These are phyloP conservation scores for Tricladium varicosporioides DNA, from an alignment of 2,329 filamentous ascomycete genomes.

Conservation along the genomic window DNA sequence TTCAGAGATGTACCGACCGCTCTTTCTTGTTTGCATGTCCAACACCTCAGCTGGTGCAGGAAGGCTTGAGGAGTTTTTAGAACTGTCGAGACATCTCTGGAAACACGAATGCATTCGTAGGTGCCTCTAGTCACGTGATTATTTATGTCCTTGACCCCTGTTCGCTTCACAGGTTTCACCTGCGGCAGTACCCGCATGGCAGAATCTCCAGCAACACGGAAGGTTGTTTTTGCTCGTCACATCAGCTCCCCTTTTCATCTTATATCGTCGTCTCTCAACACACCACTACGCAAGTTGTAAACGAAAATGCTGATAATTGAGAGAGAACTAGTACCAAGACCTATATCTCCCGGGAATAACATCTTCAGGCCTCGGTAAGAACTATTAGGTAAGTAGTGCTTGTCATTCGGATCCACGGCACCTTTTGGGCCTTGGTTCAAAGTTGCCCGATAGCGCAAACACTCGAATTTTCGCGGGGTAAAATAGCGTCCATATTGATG, in stretches of 20 bases:
- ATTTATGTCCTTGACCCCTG: no score
- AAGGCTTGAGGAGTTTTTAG: not conserved
- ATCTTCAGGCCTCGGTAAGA: not conserved
- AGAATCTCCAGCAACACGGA: not conserved
- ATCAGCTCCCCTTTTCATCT: not conserved
- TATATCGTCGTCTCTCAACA: not conserved
- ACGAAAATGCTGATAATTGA: not conserved
- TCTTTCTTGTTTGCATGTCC: not conserved
- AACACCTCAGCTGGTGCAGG: not conserved
- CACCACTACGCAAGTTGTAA: not conserved
- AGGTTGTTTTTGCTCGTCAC: not conserved
- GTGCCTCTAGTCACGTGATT: no score
- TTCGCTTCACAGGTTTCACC: not conserved
- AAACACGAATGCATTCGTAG: no score
- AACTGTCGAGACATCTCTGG: no score
- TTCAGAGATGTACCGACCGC: not conserved
- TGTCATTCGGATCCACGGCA: conserved; percentile 10
- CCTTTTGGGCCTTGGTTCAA: not conserved
- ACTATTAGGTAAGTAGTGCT: not conserved
- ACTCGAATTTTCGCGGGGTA: conserved; percentile 7
- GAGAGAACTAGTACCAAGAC: not conserved
- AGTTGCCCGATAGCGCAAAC: conserved; percentile 4
- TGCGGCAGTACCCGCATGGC: not conserved
- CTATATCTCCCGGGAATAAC: not conserved
- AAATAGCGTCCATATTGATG: not conserved